Evolutionary conservation across 2,329 filamentous ascomycete genomes (phyloP).

Genomic region (Ophiostoma quercus): DNA sequence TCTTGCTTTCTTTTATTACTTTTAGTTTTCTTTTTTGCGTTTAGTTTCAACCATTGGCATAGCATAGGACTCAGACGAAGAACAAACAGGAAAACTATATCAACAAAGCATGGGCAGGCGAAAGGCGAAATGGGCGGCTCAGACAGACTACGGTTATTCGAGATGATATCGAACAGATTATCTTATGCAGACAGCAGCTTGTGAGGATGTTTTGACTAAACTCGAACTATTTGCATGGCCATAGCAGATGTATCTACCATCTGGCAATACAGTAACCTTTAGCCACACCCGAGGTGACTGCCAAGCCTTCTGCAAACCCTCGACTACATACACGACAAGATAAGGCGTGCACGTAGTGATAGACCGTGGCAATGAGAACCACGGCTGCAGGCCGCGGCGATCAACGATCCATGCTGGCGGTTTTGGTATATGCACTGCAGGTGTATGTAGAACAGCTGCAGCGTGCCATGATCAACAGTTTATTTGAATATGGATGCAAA

Average conservation of each 20-base stretch:
- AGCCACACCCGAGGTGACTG: background rate
- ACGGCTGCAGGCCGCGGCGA: background rate
- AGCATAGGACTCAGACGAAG: background rate
- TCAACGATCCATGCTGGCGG: background rate
- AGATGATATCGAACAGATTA: background rate
- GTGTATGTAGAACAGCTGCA: background rate
- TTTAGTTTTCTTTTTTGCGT: background rate
- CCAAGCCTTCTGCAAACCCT: background rate
- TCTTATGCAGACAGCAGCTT: background rate
- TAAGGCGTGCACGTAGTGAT: background rate
- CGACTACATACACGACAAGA: background rate
- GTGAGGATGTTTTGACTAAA: background rate
- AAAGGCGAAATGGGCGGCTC: background rate
- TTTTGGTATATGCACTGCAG: background rate
- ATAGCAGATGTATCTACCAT: no score
- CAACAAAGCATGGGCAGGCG: constrained; percentile 8
- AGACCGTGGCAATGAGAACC: background rate
- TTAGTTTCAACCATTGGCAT: background rate
- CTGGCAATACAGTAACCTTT: no score
- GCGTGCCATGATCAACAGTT: background rate
- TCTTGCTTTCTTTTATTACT: background rate
- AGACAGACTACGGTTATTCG: background rate
- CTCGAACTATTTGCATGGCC: no score
- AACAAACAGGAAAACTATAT: background rate
- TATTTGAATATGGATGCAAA: background rate